Evolutionary conservation across 2,329 filamentous ascomycete species (phyloP).

Genomic region (Pseudogymnoascus sp.): DNA sequence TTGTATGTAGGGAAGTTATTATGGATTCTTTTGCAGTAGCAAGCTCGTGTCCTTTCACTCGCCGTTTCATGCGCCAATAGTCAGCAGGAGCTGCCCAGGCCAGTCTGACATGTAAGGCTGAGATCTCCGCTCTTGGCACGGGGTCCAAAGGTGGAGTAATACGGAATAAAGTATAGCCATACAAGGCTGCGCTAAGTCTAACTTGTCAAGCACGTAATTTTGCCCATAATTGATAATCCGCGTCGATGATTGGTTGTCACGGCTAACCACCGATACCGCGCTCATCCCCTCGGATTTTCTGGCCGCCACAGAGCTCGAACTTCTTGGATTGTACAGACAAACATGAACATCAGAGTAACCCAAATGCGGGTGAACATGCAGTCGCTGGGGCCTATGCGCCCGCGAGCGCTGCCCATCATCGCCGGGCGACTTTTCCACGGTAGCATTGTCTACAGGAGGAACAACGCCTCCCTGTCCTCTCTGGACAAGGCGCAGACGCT

Average conservation of each 20-base stretch:
- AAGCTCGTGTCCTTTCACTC: background rate
- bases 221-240: constrained; percentile 5
- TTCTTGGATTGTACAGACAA: background rate
- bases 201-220: constrained; percentile 1
- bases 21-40: background rate
- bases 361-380: constrained; percentile 8
- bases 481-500: constrained; percentile 57
- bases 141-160: background rate
- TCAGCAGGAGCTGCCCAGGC: background rate
- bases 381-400: background rate
- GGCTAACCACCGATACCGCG: constrained; percentile 5
- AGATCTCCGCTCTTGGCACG: constrained; percentile 2
- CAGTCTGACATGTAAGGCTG: background rate
- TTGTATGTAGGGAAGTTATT: background rate
- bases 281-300: background rate
- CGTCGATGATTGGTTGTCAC: background rate
- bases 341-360: background rate
- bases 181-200: background rate
- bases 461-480: constrained; percentile 13
- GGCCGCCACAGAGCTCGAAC: background rate
- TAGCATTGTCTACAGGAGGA: constrained; percentile 8
- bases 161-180: background rate
- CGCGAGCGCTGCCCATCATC: background rate
- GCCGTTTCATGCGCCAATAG: background rate
- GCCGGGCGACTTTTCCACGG: background rate